Percentiles rank a stretch among this genome's conserved stretches.
Conservation (phyloP, 305 asterid genomes). For the Plantago rigida region DNA sequence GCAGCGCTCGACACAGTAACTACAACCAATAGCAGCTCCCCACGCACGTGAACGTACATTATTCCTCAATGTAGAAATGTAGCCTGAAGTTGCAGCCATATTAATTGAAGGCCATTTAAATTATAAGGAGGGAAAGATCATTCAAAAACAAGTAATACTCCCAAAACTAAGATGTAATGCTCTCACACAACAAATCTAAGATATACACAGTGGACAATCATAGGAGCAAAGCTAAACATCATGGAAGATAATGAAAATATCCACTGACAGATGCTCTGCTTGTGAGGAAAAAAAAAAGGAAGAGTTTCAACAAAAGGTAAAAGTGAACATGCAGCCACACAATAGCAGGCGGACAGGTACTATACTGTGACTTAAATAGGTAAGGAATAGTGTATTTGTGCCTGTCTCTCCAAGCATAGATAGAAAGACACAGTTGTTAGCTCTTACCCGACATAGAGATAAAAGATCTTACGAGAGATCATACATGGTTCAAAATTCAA, state of each 20-base stretch:
- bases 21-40: conserved; percentile 94
- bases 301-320: neutral
- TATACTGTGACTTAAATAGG: neutral
- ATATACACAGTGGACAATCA: conserved; percentile 16
- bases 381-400: neutral
- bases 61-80: conserved; percentile 80
- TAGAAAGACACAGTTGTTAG: neutral
- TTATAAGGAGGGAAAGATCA: neutral
- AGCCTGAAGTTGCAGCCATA: conserved; percentile 39
- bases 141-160: too few species aligned
- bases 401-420: neutral
- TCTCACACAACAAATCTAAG: conserved; percentile 16
- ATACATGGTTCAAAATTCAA: neutral
- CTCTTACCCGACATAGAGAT: neutral
- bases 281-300: conserved; percentile 3
- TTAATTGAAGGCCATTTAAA: neutral
- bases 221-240: conserved; percentile 12
- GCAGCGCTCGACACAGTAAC: conserved; percentile 86
- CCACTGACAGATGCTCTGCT: conserved; percentile 1
- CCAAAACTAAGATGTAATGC: conserved; percentile 20
- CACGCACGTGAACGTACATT: conserved; percentile 94
- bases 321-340: neutral
- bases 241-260: conserved; percentile 8
- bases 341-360: neutral
- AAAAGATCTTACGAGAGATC: neutral